Conservation (phyloP, 805 yeast genomes). For the Ogataea sp. region DNA sequence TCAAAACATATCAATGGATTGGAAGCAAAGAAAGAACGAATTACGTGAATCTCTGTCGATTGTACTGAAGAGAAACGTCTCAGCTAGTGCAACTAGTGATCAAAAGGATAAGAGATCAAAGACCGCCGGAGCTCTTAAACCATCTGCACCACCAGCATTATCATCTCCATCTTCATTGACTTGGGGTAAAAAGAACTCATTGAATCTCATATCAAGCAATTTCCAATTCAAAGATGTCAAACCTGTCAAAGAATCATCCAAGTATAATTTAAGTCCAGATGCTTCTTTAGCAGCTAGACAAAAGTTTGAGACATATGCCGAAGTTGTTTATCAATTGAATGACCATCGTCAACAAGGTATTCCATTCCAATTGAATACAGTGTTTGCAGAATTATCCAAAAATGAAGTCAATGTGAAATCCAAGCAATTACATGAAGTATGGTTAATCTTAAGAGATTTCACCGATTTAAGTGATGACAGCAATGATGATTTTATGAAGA, state of each 20-base stretch:
- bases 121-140: not conserved
- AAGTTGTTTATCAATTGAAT: conserved; percentile 61
- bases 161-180: conserved; percentile 8
- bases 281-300: conserved; percentile 32
- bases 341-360: conserved; percentile 50
- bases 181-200: conserved; percentile 21
- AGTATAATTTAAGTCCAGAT: conserved; percentile 21
- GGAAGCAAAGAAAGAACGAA: conserved; percentile 73
- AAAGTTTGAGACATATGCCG: conserved; percentile 70
- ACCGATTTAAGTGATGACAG: conserved; percentile 27
- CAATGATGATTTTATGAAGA: conserved; percentile 25
- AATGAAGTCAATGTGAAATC: conserved; percentile 54
- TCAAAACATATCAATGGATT: conserved; percentile 68
- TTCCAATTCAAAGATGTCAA: conserved; percentile 23
- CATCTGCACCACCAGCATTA: not conserved
- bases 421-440: conserved; percentile 65
- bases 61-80: conserved; percentile 25
- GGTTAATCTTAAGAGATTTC: conserved; percentile 55
- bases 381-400: conserved; percentile 52
- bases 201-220: conserved; percentile 20
- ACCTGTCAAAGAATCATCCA: conserved; percentile 6
- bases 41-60: conserved; percentile 67
- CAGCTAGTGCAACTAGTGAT: conserved; percentile 9
- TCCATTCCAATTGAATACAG: conserved; percentile 49
- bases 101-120: not conserved